Evolutionary conservation across 1,284 basidiomycete species (phyloP), one percentile per base, ranked within the genome.

Genomic region (Vanrija sp.): DNA sequence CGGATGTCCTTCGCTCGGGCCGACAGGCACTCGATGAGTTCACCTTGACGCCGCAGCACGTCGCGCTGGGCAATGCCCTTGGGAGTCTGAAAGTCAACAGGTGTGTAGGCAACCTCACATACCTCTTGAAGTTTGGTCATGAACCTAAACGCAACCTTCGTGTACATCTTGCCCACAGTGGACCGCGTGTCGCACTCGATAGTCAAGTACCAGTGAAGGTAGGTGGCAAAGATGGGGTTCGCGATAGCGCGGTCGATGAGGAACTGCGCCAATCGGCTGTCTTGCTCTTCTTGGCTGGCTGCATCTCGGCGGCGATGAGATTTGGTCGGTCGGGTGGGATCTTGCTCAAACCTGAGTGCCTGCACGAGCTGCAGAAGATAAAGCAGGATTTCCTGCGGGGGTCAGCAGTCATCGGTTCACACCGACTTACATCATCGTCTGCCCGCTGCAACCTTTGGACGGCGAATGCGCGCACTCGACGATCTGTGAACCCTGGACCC

Each of bases 331-430:
- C 31, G 31, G 19, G 41, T 49, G 19, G 38, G 58, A n/a, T 55
- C 54, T 25, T 47, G 54, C 68, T 97, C 93, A 60, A 97, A 97
- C 70, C 96, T 97, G 63, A 99, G 84, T 0, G 95, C 93, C 77
- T 99, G 96, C 0, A 98, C 95, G 3, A 99, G 83, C 75, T 99
- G 96, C 6, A 98, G 77, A 2, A 99, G 81, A 72, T 99, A 99
- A 1, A 98, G 73, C 48, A 91, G 79, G 4, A 99, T 25, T 10
- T 41, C 31, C 31, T 25, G 12, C 12, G 9, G 12, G 12, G 1
- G 12, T 31, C 12, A 31, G 31, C 10, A 14, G 23, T 41, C 15
- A 3, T 31, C 22, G n/a, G 2, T 1, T 39, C n/a, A 8, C 37
- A 36, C 36, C 8, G 22, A 75, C 81, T 65, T 65, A 94, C 92